Evolutionary conservation across 2,329 filamentous ascomycete genomes (phyloP).

Genomic region (Nannizziopsis barbatae): DNA sequence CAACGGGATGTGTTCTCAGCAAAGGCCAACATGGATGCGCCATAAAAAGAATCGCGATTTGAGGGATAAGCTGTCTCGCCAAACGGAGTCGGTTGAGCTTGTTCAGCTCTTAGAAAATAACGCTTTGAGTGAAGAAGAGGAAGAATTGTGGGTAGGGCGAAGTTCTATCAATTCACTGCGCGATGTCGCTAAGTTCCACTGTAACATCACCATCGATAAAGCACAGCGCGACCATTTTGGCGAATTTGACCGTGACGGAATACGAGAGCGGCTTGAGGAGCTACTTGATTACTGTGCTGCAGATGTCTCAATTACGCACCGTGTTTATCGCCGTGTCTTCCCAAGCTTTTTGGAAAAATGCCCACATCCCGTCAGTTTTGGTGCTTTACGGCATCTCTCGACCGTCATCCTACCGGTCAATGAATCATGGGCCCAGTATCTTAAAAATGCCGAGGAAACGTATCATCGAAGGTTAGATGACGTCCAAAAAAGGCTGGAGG

Average conservation of each 20-base stretch:
- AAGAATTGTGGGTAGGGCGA: conserved; percentile 87
- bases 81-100: conserved; percentile 60
- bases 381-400: conserved; percentile 81
- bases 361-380: conserved; percentile 94
- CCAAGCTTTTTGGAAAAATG: conserved; percentile 80
- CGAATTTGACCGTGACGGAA: conserved; percentile 59
- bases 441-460: conserved; percentile 70
- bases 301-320: conserved; percentile 85
- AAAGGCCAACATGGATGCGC: conserved; percentile 94
- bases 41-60: conserved; percentile 83
- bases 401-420: conserved; percentile 87
- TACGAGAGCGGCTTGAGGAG: conserved; percentile 62
- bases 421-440: conserved; percentile 74
- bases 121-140: conserved; percentile 65
- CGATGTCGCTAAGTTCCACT: conserved; percentile 94
- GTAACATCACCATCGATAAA: conserved; percentile 85
- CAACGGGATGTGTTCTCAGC: conserved; percentile 96
- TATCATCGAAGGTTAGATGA: conserved; percentile 66
- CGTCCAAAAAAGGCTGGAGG: conserved; percentile 64
- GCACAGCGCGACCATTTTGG: conserved; percentile 75
- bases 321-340: conserved; percentile 88
- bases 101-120: conserved; percentile 58
- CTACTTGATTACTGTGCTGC: conserved; percentile 89
- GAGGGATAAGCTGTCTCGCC: conserved; percentile 63
- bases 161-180: conserved; percentile 91